Evolutionary conservation across 371 early-diverging fungal genomes (phyloP), one percentile per base, ranked within the genome.

Genomic region (Mortierella sp.): DNA sequence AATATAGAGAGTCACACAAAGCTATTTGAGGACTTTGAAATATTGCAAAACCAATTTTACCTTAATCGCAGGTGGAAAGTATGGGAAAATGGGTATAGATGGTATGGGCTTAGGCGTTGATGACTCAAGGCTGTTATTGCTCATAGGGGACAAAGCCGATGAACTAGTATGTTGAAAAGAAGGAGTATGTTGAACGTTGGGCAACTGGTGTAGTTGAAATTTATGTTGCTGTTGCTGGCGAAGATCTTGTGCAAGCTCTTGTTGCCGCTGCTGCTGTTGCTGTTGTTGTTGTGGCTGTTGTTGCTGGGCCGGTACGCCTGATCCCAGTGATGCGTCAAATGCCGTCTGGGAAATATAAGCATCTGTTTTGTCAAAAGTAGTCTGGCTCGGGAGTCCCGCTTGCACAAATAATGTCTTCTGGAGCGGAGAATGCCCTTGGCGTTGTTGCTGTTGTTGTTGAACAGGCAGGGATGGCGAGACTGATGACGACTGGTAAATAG

Each of bases 41-140:
- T 9, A 43, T 43, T 15, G 43, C 9, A 43, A 11, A 9, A 15
- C 15, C 43, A n/a, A 63, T 24, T n/a, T 69, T 79, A 79, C 79
- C 79, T 70, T 60, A 47, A 79, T 79, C 8, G 79, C 79, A 0
- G 79, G 79, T 13, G 79, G 79, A 58, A 79, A 79, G 24, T 79
- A 79, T 15, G 79, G 79, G 38, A 79, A 79, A 32, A 62, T 73
- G 47, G 79, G 79, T 24, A 79, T 79, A 22, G 67, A 69, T 1
- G 79, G 74, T 11, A 48, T 24, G 45, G 52, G 62, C 24, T 52
- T 70, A 21, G 41, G 32, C 7, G 59, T 24, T 1, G 59, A 67
- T 33, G 11, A 47, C 28, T 9, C 36, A 48, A 52, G 15, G 62
- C 47, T 67, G 32, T 41, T 66, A 16, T 16, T 13, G 61, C 50